These are phyloP conservation scores for Vanderwaltozyma verrucispora DNA, from an alignment of 805 yeast species.

Conservation along the genomic window DNA sequence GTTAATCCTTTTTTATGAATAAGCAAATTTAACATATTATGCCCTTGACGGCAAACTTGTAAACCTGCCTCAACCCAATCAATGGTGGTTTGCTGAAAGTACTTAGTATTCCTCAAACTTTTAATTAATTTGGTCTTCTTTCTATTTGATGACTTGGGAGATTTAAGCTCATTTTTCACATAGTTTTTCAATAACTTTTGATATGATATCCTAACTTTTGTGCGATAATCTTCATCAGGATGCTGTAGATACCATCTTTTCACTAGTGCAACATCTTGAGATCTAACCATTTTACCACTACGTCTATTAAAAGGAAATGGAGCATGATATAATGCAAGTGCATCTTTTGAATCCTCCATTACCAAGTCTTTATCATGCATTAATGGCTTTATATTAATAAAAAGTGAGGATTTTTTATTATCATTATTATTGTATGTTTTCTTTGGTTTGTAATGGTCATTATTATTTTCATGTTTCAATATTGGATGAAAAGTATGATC, in stretches of 20 bases:
- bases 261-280: slow-evolving; percentile 80
- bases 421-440: slow-evolving; percentile 22
- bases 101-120: slow-evolving; percentile 66
- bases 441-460: slow-evolving; percentile 6
- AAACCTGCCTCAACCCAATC: slow-evolving; percentile 99
- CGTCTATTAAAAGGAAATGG: slow-evolving; percentile 78
- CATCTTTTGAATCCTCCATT: slow-evolving; percentile 41
- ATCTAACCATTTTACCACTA: slow-evolving; percentile 62
- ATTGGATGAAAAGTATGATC: slow-evolving; percentile 50
- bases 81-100: slow-evolving; percentile 79
- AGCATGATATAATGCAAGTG: slow-evolving; percentile 65
- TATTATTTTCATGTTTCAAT: too few species aligned
- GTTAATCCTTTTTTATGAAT: slow-evolving; percentile 88
- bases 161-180: slow-evolving; percentile 63
- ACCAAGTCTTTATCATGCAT: slow-evolving; percentile 36
- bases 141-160: slow-evolving; percentile 32
- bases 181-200: slow-evolving; percentile 75
- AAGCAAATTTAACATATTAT: slow-evolving; percentile 79
- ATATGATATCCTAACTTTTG: slow-evolving; percentile 76
- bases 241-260: slow-evolving; percentile 75
- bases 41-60: slow-evolving; percentile 88
- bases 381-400: slow-evolving; percentile 40
- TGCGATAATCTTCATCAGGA: slow-evolving; percentile 51
- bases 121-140: slow-evolving; percentile 52
- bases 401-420: slow-evolving; percentile 33